Conservation (phyloP, 2,329 filamentous ascomycete species). For the Penicillium italicum region DNA sequence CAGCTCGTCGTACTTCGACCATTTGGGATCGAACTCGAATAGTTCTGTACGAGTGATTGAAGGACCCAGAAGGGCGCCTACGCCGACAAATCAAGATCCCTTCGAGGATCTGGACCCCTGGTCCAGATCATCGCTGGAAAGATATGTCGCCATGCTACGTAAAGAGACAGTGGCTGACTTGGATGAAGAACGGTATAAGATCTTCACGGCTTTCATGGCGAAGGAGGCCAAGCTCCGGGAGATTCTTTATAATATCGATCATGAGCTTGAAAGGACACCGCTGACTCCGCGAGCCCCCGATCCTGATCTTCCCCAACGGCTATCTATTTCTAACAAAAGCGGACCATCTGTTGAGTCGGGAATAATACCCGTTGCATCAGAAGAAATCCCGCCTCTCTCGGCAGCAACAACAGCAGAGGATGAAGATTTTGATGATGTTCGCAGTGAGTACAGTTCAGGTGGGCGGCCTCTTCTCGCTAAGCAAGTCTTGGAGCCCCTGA, state of each 20-base stretch:
- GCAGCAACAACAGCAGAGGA: background rate
- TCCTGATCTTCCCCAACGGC: constrained; percentile 6
- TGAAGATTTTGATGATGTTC: constrained; percentile 23
- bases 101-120: constrained; percentile 55
- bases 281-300: constrained; percentile 8
- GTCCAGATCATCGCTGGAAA: constrained; percentile 54
- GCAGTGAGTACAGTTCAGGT: constrained; percentile 50
- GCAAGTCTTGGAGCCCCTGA: constrained; percentile 28
- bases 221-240: constrained; percentile 49
- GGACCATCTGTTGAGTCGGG: constrained; percentile 29
- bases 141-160: constrained; percentile 54
- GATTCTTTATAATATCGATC: constrained; percentile 49
- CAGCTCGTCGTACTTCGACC: background rate
- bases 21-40: constrained; percentile 5
- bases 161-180: constrained; percentile 48
- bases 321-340: constrained; percentile 10
- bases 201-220: constrained; percentile 50
- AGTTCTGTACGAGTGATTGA: constrained; percentile 8
- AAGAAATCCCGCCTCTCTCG: constrained; percentile 15
- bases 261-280: constrained; percentile 30
- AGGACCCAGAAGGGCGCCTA: constrained; percentile 3
- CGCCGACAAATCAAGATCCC: constrained; percentile 38
- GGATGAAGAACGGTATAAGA: constrained; percentile 52
- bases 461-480: constrained; percentile 48
- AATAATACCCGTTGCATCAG: constrained; percentile 34